Evolutionary conservation across 164 flowering plant species (phyloP).

Genomic region (Magnolia officinalis): DNA sequence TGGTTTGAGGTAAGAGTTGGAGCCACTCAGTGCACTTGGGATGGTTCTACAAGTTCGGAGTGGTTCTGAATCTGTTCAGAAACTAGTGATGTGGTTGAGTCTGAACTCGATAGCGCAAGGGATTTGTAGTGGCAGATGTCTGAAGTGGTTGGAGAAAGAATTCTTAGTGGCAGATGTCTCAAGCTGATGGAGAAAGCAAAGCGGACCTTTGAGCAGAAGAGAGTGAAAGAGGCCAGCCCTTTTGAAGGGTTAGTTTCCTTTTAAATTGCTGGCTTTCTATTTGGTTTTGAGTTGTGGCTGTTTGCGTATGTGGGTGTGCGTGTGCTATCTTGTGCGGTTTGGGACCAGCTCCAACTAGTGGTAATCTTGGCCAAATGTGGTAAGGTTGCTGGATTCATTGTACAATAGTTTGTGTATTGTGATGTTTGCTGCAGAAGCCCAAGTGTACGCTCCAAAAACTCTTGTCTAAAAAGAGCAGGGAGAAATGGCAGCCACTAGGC

Average conservation of each 20-base stretch:
- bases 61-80: slow-evolving; percentile 19
- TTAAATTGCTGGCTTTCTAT: slow-evolving; percentile 36
- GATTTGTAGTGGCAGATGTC: not conserved
- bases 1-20: slow-evolving; percentile 37
- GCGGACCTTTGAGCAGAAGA: not conserved
- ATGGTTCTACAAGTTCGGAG: slow-evolving; percentile 14
- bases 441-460: not conserved
- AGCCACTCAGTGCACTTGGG: slow-evolving; percentile 24
- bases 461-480: not conserved
- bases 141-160: not conserved
- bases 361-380: not conserved
- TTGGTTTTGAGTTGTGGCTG: slow-evolving; percentile 15
- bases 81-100: slow-evolving; percentile 20
- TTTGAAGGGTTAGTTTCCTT: slow-evolving; percentile 8
- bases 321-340: not conserved
- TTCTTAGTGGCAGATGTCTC: not conserved
- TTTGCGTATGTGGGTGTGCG: not conserved
- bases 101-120: slow-evolving; percentile 13
- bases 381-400: not conserved
- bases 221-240: slow-evolving; percentile 1
- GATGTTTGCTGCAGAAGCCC: slow-evolving; percentile 1
- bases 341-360: not conserved
- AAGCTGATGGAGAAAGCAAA: not conserved
- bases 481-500: not conserved
- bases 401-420: slow-evolving; percentile 4